Conservation (phyloP, 495 filamentous ascomycete species). For the Penicillium parvum region DNA sequence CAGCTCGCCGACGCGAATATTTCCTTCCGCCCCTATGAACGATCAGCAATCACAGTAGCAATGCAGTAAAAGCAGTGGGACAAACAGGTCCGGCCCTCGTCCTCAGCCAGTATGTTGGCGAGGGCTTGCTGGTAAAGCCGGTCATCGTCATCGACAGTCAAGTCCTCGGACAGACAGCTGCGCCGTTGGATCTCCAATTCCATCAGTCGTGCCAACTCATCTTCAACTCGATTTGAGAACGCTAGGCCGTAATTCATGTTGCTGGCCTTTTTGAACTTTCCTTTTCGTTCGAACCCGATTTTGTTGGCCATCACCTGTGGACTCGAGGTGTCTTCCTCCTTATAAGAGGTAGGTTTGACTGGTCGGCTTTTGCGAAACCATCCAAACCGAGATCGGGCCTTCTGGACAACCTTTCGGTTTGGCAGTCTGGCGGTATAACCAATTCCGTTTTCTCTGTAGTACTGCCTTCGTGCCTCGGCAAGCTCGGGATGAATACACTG, state of each 20-base stretch:
- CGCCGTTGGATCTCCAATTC: slow-evolving; percentile 2
- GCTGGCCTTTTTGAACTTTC: slow-evolving; percentile 70
- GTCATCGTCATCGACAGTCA: slow-evolving; percentile 5
- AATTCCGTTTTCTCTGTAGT: slow-evolving; percentile 60
- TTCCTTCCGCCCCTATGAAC: slow-evolving; percentile 72
- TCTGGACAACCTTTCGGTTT: slow-evolving; percentile 15
- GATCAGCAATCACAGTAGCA: slow-evolving; percentile 25
- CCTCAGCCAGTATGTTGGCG: slow-evolving; percentile 33
- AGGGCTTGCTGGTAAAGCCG: slow-evolving; percentile 45
- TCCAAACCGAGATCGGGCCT: background rate
- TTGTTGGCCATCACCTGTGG: slow-evolving; percentile 4
- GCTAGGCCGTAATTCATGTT: slow-evolving; percentile 68
- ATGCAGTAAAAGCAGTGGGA: background rate
- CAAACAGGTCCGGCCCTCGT: slow-evolving; percentile 5
- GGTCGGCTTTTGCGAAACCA: slow-evolving; percentile 48
- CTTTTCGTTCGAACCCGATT: slow-evolving; percentile 48
- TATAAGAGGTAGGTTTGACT: background rate
- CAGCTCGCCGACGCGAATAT: slow-evolving; percentile 74
- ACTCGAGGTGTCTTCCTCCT: background rate
- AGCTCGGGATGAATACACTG: slow-evolving; percentile 47
- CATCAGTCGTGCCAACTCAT: slow-evolving; percentile 40
- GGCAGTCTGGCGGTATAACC: slow-evolving; percentile 56
- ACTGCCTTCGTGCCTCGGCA: slow-evolving; percentile 53
- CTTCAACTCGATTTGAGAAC: slow-evolving; percentile 56
- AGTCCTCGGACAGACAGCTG: background rate